Evolutionary conservation across 2,329 filamentous ascomycete genomes (phyloP), one percentile per base, ranked within the genome.

Genomic region (Ramichloridium luteum): DNA sequence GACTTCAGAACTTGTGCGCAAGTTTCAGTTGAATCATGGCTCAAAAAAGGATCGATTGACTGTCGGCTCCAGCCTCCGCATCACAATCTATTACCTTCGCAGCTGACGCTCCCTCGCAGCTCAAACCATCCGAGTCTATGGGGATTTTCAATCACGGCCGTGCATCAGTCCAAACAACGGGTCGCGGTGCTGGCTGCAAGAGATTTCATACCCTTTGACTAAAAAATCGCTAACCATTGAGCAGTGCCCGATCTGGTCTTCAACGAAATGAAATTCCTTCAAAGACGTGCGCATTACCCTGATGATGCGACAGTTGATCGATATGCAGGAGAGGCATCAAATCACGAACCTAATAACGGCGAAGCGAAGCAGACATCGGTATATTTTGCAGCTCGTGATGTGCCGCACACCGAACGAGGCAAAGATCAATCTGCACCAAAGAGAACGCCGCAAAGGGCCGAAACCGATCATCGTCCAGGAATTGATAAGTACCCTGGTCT

Each of bases 241-340:
- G 35, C 43, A 68, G 65, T 68, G 30, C 64, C 64, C 16, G 64
- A 68, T 47, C 54, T 67, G 25, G 59, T 62, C 16, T 68, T 68
- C 47, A 64, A 63, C 16, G 62, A 67, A 42, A 63, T 67, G 59
- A 59, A 54, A 14, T 68, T 67, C 37, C 43, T 68, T 25, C 58
- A 59, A 33, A 56, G 56, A 34, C 48, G 34, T 41, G 57, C 35
- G 35, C 44, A 44, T 25, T 33, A 31, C 32, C 44, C 41, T 33
- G 47, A 40, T 12, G 48, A 46, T 40, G 23, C 25, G 28, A 37
- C 18, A 25, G 36, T 15, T 44, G 45, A 31, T 15, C 29, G 28
- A 31, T 52, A 31, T 14, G 23, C 18, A 38, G 56, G 50, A 37
- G 55, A 50, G 33, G 48, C 40, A 30, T 54, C 48, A 33, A 53